These are phyloP conservation scores for Platanthera guangdongensis DNA, from an alignment of 106 monocot species.

Conservation along the genomic window DNA sequence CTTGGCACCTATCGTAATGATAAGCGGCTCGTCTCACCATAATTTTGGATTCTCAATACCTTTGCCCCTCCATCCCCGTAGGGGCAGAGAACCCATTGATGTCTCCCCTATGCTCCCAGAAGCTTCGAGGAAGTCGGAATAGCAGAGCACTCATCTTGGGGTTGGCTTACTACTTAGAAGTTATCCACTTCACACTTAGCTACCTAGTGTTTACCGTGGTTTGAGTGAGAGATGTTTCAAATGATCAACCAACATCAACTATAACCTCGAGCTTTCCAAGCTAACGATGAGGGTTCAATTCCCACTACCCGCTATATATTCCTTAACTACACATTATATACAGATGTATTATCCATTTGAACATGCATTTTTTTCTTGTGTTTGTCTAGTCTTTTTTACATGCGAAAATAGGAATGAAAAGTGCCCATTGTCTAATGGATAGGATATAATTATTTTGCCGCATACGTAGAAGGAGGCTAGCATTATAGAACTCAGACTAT, in stretches of 20 bases:
- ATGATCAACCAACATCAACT: neutral
- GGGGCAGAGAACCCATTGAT: neutral
- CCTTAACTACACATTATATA: no score
- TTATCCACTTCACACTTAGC: slow-evolving; percentile 21
- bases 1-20: neutral
- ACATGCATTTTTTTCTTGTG: no score
- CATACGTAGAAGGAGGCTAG: no score
- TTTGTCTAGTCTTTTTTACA: no score
- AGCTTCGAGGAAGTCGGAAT: slow-evolving; percentile 6
- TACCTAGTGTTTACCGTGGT: slow-evolving; percentile 18
- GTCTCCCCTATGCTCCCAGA: slow-evolving; percentile 6
- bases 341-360: no score
- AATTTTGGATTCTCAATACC: slow-evolving; percentile 14
- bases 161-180: slow-evolving; percentile 23
- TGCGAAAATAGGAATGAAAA: no score
- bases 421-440: no score
- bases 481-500: no score
- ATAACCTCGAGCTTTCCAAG: no score
- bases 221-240: slow-evolving; percentile 11
- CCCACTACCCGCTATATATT: no score
- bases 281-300: no score
- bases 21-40: neutral
- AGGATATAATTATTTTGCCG: no score
- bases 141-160: slow-evolving; percentile 14
- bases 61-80: neutral